Percentiles rank a stretch among this genome's conserved stretches.
These are phyloP conservation scores for Aureobasidium sp. DNA, from an alignment of 2,329 filamentous ascomycete genomes.

Conservation along the genomic window DNA sequence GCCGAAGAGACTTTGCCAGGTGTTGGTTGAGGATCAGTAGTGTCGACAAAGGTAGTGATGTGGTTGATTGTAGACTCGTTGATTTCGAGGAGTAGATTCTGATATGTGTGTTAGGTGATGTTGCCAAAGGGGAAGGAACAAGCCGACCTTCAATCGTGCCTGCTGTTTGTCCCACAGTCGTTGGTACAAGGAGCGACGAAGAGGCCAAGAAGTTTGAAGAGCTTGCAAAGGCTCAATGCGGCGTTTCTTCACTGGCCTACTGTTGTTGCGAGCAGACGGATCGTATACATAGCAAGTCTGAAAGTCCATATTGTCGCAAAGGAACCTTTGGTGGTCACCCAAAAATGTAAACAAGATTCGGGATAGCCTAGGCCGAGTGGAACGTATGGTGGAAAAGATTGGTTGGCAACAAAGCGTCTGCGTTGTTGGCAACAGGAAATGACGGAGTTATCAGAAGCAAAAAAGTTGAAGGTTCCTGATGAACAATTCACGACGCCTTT, in stretches of 20 bases:
- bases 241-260: slow-evolving; percentile 36
- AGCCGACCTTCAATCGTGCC: slow-evolving; percentile 51
- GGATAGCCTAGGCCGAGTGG: neutral
- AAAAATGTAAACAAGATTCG: neutral
- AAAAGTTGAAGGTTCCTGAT: neutral
- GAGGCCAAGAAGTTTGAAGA: slow-evolving; percentile 31
- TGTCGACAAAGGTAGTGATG: slow-evolving; percentile 30
- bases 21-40: neutral
- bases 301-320: slow-evolving; percentile 36
- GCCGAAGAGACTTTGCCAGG: slow-evolving; percentile 56
- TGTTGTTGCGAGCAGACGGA: slow-evolving; percentile 24
- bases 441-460: slow-evolving; percentile 11
- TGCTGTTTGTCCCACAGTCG: slow-evolving; percentile 60
- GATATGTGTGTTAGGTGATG: neutral
- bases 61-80: slow-evolving; percentile 34
- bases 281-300: slow-evolving; percentile 43
- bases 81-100: slow-evolving; percentile 34
- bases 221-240: slow-evolving; percentile 26
- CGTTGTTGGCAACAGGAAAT: neutral
- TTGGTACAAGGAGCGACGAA: slow-evolving; percentile 56
- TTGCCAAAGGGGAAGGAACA: neutral
- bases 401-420: neutral
- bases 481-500: neutral
- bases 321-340: neutral
- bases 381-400: neutral